A percentile compares a stretch with the other conserved stretches of the same genome.
Conservation (phyloP, 202 grass and related monocot genomes). For the Panicum virgatum region DNA sequence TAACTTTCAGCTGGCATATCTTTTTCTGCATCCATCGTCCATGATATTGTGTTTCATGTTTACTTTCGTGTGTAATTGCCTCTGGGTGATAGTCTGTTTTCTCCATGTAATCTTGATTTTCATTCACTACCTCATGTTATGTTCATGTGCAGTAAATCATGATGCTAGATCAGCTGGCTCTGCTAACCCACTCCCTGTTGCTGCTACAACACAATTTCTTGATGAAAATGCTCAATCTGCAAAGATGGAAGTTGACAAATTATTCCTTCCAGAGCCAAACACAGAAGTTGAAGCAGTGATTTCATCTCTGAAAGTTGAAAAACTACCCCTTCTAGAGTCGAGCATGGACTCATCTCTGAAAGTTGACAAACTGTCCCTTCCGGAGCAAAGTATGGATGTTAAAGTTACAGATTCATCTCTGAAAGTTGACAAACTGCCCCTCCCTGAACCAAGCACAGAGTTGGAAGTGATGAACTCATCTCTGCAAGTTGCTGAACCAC, state of each 20-base stretch:
- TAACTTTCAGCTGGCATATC: conserved; percentile 1
- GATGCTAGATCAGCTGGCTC: conserved; percentile 9
- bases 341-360: not conserved
- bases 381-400: not conserved
- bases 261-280: not conserved
- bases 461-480: not conserved
- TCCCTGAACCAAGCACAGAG: not conserved
- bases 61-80: not conserved
- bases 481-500: not conserved
- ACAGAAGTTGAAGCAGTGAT: not conserved
- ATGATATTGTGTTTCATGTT: not conserved
- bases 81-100: not conserved
- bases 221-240: not conserved
- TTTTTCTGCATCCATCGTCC: conserved; percentile 14
- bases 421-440: not conserved
- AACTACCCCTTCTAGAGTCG: not conserved
- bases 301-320: not conserved
- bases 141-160: conserved; percentile 44
- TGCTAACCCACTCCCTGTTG: conserved; percentile 19
- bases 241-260: not conserved
- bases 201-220: conserved; percentile 11
- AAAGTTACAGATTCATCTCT: not conserved
- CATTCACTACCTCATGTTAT: conserved; percentile 9
- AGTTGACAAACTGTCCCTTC: not conserved
- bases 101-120: conserved; percentile 13